A percentile compares a stretch with the other conserved stretches of the same genome.
These are phyloP conservation scores for Peronospora destructor DNA, from an alignment of 352 stramenopile species.

Conservation along the genomic window DNA sequence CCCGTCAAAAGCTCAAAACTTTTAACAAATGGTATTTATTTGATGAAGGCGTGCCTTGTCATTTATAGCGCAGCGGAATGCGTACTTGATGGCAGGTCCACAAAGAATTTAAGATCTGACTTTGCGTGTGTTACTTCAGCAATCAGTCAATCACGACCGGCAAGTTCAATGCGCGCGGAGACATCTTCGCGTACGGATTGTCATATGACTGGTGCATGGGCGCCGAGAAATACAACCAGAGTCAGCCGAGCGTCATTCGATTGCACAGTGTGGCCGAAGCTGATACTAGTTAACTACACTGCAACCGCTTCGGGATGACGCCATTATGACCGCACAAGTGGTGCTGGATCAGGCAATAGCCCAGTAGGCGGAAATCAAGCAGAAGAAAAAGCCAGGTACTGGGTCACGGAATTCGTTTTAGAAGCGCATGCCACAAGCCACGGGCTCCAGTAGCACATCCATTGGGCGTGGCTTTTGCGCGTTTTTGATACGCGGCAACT, in stretches of 20 bases:
- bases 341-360: no score
- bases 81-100: not conserved
- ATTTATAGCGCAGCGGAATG: not conserved
- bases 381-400: conserved; percentile 88
- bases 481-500: conserved; percentile 24
- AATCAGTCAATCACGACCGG: conserved; percentile 88
- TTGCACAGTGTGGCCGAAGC: conserved; percentile 89
- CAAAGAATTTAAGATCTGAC: not conserved
- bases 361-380: conserved; percentile 94
- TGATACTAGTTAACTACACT: no score
- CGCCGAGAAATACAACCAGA: conserved; percentile 82
- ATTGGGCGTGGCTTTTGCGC: conserved; percentile 29
- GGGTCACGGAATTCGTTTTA: conserved; percentile 45
- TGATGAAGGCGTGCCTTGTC: not conserved
- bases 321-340: no score
- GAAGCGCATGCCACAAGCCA: conserved; percentile 26
- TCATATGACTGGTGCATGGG: conserved; percentile 97
- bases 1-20: conserved; percentile 90
- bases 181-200: conserved; percentile 93
- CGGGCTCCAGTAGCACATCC: conserved; percentile 26
- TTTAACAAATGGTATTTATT: conserved; percentile 62
- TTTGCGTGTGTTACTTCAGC: conserved; percentile 26
- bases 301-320: no score
- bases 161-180: conserved; percentile 90
- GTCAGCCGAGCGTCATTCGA: conserved; percentile 87